phyloP scores from a whole-genome alignment of 768 basidiomycete genomes.

The Lyophyllum decastes region DNA sequence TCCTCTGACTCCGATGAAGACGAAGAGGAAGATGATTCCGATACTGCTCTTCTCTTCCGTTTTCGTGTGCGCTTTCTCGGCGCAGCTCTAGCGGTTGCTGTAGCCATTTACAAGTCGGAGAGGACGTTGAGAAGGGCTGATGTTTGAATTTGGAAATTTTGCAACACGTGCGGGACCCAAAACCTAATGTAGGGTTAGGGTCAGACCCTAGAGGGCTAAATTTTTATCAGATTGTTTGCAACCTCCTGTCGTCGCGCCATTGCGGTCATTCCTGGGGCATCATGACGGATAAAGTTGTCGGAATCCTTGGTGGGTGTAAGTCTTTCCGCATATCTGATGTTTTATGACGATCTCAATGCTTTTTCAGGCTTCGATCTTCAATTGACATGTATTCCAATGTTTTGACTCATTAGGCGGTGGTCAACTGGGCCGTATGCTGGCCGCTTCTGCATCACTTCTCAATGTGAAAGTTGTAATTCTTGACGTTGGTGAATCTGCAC shows the following conservation, averaged over 20 bases:
- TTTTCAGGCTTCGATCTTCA: neutral
- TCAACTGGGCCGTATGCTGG: constrained; percentile 97
- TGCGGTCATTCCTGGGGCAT: neutral
- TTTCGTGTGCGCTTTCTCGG: constrained; percentile 53
- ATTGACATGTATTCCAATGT: constrained; percentile 9
- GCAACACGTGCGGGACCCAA: neutral
- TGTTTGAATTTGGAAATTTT: neutral
- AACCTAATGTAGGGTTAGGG: constrained; percentile 11
- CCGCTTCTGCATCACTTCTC: constrained; percentile 83
- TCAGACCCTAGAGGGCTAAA: neutral
- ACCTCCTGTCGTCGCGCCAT: neutral
- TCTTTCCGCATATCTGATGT: neutral
- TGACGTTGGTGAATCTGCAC: constrained; percentile 76
- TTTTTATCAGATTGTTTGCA: neutral
- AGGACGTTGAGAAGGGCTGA: neutral
- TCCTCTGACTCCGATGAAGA: constrained; percentile 34
- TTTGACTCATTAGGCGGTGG: constrained; percentile 79
- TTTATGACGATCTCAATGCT: neutral
- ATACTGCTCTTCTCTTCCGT: constrained; percentile 51
- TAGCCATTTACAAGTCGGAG: constrained; percentile 5
- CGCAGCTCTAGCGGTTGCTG: constrained; percentile 31
- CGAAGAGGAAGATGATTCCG: constrained; percentile 42
- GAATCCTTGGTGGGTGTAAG: constrained; percentile 55
- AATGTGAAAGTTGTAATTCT: constrained; percentile 84
- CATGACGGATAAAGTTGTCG: constrained; percentile 50